Conservation (phyloP, 805 yeast genomes). For the Saccharomycopsis fermentans region DNA sequence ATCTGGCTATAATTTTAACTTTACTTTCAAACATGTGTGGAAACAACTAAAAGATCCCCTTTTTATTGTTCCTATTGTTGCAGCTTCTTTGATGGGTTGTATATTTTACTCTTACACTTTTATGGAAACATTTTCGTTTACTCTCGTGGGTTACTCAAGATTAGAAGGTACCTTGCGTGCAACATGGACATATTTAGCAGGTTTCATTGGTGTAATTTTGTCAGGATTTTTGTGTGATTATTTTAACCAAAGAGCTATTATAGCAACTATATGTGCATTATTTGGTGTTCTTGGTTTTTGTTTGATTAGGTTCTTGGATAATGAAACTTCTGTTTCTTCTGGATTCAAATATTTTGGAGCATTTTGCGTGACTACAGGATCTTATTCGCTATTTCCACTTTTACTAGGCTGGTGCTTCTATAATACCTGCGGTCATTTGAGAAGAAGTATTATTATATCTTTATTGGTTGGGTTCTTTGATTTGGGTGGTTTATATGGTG, state of each 20-base stretch:
- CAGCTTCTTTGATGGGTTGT: background rate
- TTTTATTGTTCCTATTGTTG: background rate
- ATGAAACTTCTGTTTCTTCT: slow-evolving; percentile 28
- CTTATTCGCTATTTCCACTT: slow-evolving; percentile 57
- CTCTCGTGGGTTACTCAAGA: background rate
- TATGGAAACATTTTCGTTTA: background rate
- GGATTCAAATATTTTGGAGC: slow-evolving; percentile 46
- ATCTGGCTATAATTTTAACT: slow-evolving; percentile 28
- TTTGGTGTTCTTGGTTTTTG: slow-evolving; percentile 39
- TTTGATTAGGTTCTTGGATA: slow-evolving; percentile 31
- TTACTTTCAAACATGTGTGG: background rate
- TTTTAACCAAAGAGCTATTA: slow-evolving; percentile 26
- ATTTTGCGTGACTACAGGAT: slow-evolving; percentile 47
- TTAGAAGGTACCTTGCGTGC: background rate
- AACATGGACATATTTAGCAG: slow-evolving; percentile 42
- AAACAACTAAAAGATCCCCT: slow-evolving; percentile 6
- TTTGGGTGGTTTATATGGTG: slow-evolving; percentile 48
- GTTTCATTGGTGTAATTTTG: slow-evolving; percentile 45
- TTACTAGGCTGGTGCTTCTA: slow-evolving; percentile 58
- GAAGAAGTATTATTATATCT: slow-evolving; percentile 48
- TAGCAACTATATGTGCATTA: slow-evolving; percentile 20
- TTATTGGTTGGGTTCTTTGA: slow-evolving; percentile 62
- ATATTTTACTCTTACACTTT: background rate
- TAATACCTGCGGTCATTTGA: slow-evolving; percentile 51
- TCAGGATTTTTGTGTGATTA: slow-evolving; percentile 43